Conservation (phyloP, 2,329 filamentous ascomycete genomes). For the Cadophora luteo-olivacea region DNA sequence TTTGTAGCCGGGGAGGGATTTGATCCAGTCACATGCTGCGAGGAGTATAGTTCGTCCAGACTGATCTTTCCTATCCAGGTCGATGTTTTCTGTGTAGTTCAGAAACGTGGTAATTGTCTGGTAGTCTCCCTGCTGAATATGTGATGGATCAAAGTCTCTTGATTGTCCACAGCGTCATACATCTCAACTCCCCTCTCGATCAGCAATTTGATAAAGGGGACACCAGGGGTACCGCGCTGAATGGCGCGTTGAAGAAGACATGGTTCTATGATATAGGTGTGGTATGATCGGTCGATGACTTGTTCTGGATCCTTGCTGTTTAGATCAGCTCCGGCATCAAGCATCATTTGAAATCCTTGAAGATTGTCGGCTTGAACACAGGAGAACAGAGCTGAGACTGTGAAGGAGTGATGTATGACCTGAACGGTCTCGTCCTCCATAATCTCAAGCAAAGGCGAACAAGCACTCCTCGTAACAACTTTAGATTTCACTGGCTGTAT, state of each 20-base stretch:
- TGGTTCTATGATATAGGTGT: neutral
- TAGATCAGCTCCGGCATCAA: neutral
- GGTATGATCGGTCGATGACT: neutral
- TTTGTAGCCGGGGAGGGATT: neutral
- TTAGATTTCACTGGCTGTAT: slow-evolving; percentile 17
- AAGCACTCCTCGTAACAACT: slow-evolving; percentile 42
- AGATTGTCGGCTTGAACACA: neutral
- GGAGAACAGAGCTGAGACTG: slow-evolving; percentile 36
- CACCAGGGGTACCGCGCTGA: neutral
- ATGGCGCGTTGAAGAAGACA: neutral
- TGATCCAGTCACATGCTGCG: neutral
- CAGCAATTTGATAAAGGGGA: neutral
- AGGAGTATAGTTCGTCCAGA: neutral
- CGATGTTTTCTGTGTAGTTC: neutral
- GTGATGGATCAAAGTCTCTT: neutral
- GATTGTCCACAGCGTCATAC: neutral
- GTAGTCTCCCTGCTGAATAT: neutral
- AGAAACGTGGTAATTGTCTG: neutral
- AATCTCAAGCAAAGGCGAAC: slow-evolving; percentile 51
- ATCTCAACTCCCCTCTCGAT: neutral
- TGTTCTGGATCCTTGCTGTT: neutral
- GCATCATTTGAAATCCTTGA: neutral
- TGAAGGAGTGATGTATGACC: slow-evolving; percentile 55
- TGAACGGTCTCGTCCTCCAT: slow-evolving; percentile 52
- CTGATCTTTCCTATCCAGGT: neutral